Evolutionary conservation across 2,329 filamentous ascomycete genomes (phyloP).

Genomic region (Myotisia sp.): DNA sequence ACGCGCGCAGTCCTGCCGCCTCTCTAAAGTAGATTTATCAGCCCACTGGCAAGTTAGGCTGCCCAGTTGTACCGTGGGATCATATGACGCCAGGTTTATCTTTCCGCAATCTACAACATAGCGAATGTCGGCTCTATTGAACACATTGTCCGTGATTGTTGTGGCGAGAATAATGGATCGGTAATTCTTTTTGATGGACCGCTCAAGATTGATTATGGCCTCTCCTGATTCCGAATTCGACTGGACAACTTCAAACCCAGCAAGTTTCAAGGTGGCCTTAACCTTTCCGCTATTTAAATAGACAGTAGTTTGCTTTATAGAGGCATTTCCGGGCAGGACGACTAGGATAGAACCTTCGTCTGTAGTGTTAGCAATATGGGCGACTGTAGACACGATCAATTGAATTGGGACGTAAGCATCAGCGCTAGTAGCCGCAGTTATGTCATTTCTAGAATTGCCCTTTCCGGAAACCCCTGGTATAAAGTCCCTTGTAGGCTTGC

Average conservation of each 20-base stretch:
- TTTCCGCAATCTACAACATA: constrained; percentile 38
- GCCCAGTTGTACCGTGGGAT: constrained; percentile 26
- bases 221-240: constrained; percentile 36
- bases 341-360: constrained; percentile 34
- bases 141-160: constrained; percentile 38
- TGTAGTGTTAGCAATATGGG: constrained; percentile 33
- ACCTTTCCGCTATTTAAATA: constrained; percentile 20
- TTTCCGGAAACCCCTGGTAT: no score
- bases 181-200: constrained; percentile 23
- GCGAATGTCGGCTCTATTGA: constrained; percentile 39
- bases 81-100: constrained; percentile 26
- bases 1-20: constrained; percentile 38
- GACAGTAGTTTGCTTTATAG: constrained; percentile 26
- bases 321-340: constrained; percentile 34
- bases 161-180: constrained; percentile 39
- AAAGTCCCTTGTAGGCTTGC: no score
- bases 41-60: constrained; percentile 32
- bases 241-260: constrained; percentile 30
- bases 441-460: no score
- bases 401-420: constrained; percentile 28
- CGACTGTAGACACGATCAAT: constrained; percentile 32
- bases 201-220: constrained; percentile 29
- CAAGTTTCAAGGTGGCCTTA: constrained; percentile 28
- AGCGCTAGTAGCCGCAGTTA: no score
- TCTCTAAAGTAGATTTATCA: constrained; percentile 34